These are phyloP conservation scores for Maudiozyma turicensis DNA, from an alignment of 805 yeast genomes.

Conservation along the genomic window DNA sequence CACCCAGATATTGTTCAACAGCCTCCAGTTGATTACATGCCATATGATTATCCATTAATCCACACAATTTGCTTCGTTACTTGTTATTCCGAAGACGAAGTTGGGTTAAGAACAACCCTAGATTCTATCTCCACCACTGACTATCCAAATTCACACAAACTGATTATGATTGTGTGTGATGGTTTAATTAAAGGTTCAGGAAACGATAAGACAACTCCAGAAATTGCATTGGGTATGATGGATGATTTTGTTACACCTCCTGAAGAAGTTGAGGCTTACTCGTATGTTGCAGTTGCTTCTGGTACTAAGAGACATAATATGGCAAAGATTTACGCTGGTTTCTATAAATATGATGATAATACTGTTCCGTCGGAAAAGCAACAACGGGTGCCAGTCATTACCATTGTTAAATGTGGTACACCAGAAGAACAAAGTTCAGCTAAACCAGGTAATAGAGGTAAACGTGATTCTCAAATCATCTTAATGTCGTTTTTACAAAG, in stretches of 20 bases:
- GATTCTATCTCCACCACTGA: constrained; percentile 94
- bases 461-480: constrained; percentile 87
- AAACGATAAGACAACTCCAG: constrained; percentile 80
- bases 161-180: constrained; percentile 80
- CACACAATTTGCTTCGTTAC: constrained; percentile 75
- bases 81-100: constrained; percentile 89
- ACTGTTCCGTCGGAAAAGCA: constrained; percentile 76
- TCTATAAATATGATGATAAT: constrained; percentile 70
- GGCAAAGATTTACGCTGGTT: constrained; percentile 95
- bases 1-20: constrained; percentile 81
- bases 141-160: constrained; percentile 89
- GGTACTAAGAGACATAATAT: constrained; percentile 93
- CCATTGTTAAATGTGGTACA: constrained; percentile 82
- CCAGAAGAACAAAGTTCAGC: constrained; percentile 61
- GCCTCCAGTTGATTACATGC: constrained; percentile 83
- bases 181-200: constrained; percentile 94
- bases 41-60: constrained; percentile 70
- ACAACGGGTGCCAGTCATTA: constrained; percentile 70
- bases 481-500: constrained; percentile 85
- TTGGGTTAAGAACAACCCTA: constrained; percentile 74
- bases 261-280: constrained; percentile 69
- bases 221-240: constrained; percentile 81
- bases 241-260: constrained; percentile 59
- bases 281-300: constrained; percentile 92
- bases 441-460: constrained; percentile 92